phyloP scores from a whole-genome alignment of 2,329 filamentous ascomycete genomes.

The Tolypocladium inflatum region DNA sequence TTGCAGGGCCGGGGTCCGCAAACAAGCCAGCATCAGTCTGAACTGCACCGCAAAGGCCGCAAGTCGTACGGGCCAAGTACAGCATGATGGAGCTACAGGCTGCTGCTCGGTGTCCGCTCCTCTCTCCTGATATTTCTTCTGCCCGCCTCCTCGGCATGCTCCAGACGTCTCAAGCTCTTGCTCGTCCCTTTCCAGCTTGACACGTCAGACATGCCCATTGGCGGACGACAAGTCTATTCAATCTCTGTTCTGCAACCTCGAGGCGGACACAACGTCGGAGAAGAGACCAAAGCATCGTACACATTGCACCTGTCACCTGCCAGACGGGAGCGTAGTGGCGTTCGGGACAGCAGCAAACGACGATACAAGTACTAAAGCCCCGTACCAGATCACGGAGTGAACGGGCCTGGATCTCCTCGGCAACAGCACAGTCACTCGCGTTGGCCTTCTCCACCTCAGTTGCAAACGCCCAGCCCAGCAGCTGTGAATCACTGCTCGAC shows the following conservation, averaged over 20 bases:
- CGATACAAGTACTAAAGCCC: not conserved
- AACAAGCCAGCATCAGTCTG: not conserved
- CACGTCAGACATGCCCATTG: not conserved
- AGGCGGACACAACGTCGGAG: not conserved
- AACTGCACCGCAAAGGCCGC: conserved; percentile 1
- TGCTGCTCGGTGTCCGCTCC: not conserved
- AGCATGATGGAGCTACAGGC: not conserved
- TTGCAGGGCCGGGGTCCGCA: not conserved
- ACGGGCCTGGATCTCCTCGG: not conserved
- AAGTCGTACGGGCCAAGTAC: conserved; percentile 3
- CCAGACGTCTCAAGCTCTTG: not conserved
- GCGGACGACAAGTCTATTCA: not conserved
- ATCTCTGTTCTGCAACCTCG: not conserved
- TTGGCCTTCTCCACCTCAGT: not conserved
- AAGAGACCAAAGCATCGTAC: not conserved
- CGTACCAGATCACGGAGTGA: not conserved
- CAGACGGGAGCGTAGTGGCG: not conserved
- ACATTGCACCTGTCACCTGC: not conserved
- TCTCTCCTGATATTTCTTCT: not conserved
- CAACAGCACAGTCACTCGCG: not conserved
- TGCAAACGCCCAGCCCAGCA: not conserved
- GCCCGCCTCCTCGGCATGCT: not conserved
- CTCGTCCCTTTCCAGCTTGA: not conserved
- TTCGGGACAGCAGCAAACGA: conserved; percentile 1
- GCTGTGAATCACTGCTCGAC: not conserved